Conservation (phyloP, 2,329 filamentous ascomycete species). For the Neurospora crassa region DNA sequence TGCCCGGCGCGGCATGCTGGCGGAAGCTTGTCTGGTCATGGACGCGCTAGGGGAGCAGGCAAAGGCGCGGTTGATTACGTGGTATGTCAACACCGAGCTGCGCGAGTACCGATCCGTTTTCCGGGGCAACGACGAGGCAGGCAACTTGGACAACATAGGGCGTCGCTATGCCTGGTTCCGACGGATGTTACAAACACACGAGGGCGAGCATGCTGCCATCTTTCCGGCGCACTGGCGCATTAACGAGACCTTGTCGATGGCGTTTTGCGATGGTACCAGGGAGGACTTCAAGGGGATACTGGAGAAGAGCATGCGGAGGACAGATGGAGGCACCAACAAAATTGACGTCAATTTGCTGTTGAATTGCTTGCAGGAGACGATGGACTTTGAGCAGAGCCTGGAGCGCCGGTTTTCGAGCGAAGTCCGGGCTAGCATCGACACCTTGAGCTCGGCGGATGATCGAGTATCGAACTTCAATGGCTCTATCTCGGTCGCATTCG, state of each 20-base stretch:
- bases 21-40: slow-evolving; percentile 87
- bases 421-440: slow-evolving; percentile 78
- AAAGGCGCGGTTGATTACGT: slow-evolving; percentile 71
- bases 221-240: slow-evolving; percentile 87
- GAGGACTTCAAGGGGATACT: slow-evolving; percentile 94
- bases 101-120: slow-evolving; percentile 95
- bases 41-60: slow-evolving; percentile 89
- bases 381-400: slow-evolving; percentile 90
- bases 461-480: slow-evolving; percentile 73
- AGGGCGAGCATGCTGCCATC: slow-evolving; percentile 80
- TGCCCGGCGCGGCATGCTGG: slow-evolving; percentile 57
- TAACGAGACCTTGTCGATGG: slow-evolving; percentile 78
- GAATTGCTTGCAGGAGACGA: slow-evolving; percentile 84
- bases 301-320: slow-evolving; percentile 72
- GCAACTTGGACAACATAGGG: slow-evolving; percentile 92
- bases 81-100: slow-evolving; percentile 97
- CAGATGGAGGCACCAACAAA: slow-evolving; percentile 54
- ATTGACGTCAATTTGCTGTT: slow-evolving; percentile 85
- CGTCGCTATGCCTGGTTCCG: slow-evolving; percentile 94
- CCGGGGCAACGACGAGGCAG: slow-evolving; percentile 90
- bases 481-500: slow-evolving; percentile 90
- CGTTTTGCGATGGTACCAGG: slow-evolving; percentile 89
- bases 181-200: slow-evolving; percentile 89
- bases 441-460: slow-evolving; percentile 69
- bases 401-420: slow-evolving; percentile 72